These are phyloP conservation scores for Phycomyces nitens DNA, from an alignment of 192 early-diverging fungal species.

Conservation along the genomic window DNA sequence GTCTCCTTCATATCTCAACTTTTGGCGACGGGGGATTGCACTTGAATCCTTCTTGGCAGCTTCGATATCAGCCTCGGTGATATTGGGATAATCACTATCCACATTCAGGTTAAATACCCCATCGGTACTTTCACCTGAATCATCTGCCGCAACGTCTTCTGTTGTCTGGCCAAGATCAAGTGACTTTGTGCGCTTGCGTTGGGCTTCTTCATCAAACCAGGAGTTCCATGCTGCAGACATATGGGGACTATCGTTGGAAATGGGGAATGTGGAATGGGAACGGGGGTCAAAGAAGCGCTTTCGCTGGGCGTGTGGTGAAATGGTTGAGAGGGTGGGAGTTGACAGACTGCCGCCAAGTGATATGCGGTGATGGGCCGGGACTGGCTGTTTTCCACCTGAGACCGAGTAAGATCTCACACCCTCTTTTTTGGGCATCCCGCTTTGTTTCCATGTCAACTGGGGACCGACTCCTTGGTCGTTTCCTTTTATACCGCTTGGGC, in stretches of 20 bases:
- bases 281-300: neutral
- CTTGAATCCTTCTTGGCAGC: slow-evolving; percentile 43
- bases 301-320: slow-evolving; percentile 2
- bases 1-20: slow-evolving; percentile 65
- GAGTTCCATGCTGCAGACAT: neutral
- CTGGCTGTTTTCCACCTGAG: too few species aligned
- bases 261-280: too few species aligned
- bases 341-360: too few species aligned
- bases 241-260: too few species aligned
- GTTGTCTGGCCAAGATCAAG: slow-evolving; percentile 4
- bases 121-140: neutral
- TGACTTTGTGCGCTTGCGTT: slow-evolving; percentile 13
- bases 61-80: slow-evolving; percentile 39
- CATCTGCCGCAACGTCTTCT: neutral
- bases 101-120: too few species aligned
- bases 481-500: neutral
- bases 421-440: neutral
- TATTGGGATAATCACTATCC: slow-evolving; percentile 15
- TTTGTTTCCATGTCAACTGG: slow-evolving; percentile 4
- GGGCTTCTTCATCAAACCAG: slow-evolving; percentile 1
- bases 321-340: neutral
- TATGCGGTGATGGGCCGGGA: too few species aligned
- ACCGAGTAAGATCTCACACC: neutral
- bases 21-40: slow-evolving; percentile 61
- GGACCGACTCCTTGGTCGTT: neutral